Base-by-base conservation (phyloP, 352 stramenopile species). In the Phytophthora fragariae region DNA sequence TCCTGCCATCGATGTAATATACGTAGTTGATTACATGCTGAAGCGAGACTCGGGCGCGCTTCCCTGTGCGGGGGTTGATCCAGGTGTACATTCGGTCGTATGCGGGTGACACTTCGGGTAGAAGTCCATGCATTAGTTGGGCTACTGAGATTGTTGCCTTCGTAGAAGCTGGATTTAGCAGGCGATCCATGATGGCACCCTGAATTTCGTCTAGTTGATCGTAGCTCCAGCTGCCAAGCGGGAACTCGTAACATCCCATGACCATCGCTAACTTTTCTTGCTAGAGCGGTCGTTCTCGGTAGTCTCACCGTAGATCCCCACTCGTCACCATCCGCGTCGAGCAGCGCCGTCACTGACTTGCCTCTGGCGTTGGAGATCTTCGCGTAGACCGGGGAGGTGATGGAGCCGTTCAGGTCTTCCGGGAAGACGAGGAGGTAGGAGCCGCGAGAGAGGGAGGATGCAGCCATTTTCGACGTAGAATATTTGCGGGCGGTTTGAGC, bases 171-270 rank as follows among this genome's bases (percentile, higher is more conserved):
- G 41, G 41, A 17, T 47, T 47, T 19, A 47, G 14, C 41, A 47
- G 41, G 12, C 41, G 41, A 8, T 47, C 41, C 41, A 47, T 47
- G 41, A 47, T 17, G 12, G 41, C 15, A 0, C 15, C 41, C 6
- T 47, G 41, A 47, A 47, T 21, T n/a, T 47, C 12, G 15, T 47
- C 41, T 17, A 47, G 41, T n/a, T 47, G 41, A 5, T 47, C 41
- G 41, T 47, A 47, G 17, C 41, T 47, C 41, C 41, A 63, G 57
- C 9, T 54, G 21, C 44, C 24, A 11, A 53, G n/a, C 3, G 12
- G 57, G 50, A 37, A 62, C 8, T 54, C 57, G n/a, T 62, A 39
- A 29, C 57, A 62, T 0, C 57, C 35, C 37, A 62, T 62, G 2
- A 37, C 15, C 57, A 62, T 53, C 39, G 57, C 37, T 29, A 62